Evolutionary conservation across 331 rosid genomes (phyloP).

Genomic region (Cucumis variabilis): DNA sequence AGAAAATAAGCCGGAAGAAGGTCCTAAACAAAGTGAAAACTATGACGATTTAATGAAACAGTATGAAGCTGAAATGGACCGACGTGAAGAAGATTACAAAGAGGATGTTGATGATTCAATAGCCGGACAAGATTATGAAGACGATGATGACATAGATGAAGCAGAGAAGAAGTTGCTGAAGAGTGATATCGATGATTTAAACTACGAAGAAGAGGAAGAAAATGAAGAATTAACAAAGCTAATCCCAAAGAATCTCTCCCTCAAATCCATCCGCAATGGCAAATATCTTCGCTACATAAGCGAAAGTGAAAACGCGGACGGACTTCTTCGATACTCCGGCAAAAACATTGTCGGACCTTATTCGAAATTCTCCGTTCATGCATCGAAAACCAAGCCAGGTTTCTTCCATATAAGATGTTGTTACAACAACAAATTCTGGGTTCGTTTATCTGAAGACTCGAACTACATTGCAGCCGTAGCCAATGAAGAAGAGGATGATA

Average conservation of each 20-base stretch:
- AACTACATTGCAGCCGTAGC: not conserved
- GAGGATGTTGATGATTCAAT: not conserved
- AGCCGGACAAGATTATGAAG: no score
- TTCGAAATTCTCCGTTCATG: not conserved
- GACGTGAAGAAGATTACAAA: not conserved
- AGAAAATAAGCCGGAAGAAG: no score
- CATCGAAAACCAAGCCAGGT: not conserved
- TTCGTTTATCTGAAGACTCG: not conserved
- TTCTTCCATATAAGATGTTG: conserved; percentile 1
- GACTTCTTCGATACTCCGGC: not conserved
- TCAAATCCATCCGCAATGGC: not conserved
- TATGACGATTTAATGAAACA: not conserved
- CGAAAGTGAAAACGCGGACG: not conserved
- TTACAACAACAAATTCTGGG: conserved; percentile 21
- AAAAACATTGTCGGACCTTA: not conserved
- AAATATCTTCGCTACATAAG: conserved; percentile 22
- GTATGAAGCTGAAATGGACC: not conserved
- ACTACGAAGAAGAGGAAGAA: not conserved
- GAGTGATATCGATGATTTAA: no score
- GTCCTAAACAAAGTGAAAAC: not conserved
- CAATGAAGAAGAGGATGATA: not conserved
- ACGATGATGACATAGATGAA: not conserved
- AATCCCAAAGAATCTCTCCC: conserved; percentile 1
- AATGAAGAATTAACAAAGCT: not conserved
- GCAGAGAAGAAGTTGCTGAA: conserved; percentile 8